phyloP scores from a whole-genome alignment of 1,284 basidiomycete species.

The Ustilago hordei region DNA sequence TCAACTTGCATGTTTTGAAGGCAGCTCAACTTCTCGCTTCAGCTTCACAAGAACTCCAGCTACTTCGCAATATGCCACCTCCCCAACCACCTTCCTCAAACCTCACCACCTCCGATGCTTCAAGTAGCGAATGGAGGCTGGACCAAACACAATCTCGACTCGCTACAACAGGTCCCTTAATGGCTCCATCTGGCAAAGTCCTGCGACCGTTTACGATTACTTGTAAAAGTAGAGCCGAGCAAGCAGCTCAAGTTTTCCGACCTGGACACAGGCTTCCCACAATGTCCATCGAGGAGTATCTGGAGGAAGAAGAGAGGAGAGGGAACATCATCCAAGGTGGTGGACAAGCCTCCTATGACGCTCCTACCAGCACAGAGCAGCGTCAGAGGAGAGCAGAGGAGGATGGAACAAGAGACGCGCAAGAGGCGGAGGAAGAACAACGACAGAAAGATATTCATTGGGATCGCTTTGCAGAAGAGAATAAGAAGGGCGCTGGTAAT shows the following conservation, averaged over 20 bases:
- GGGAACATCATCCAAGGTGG: conserved; percentile 89
- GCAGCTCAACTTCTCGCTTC: conserved; percentile 38
- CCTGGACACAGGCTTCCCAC: conserved; percentile 89
- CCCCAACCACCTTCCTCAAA: conserved; percentile 12
- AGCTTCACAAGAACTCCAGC: conserved; percentile 55
- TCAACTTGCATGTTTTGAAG: conserved; percentile 57
- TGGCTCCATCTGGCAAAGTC: conserved; percentile 59
- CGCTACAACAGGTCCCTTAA: conserved; percentile 49
- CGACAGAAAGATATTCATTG: conserved; percentile 58
- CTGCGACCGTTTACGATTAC: conserved; percentile 66
- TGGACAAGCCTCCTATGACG: conserved; percentile 69
- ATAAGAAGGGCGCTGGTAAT: conserved; percentile 82
- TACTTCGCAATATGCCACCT: conserved; percentile 58
- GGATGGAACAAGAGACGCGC: conserved; percentile 81
- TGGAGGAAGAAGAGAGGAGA: conserved; percentile 83
- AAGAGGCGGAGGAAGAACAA: conserved; percentile 76
- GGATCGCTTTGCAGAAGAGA: conserved; percentile 57
- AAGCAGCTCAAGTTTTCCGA: conserved; percentile 84
- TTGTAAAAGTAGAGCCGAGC: conserved; percentile 72
- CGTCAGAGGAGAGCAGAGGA: conserved; percentile 73
- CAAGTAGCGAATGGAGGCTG: conserved; percentile 54
- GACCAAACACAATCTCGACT: conserved; percentile 27
- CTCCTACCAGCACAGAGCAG: conserved; percentile 71
- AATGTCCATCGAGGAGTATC: conserved; percentile 96
- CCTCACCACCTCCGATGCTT: neutral